Conservation (phyloP, 1,284 basidiomycete genomes). For the Leccinum fallax region DNA sequence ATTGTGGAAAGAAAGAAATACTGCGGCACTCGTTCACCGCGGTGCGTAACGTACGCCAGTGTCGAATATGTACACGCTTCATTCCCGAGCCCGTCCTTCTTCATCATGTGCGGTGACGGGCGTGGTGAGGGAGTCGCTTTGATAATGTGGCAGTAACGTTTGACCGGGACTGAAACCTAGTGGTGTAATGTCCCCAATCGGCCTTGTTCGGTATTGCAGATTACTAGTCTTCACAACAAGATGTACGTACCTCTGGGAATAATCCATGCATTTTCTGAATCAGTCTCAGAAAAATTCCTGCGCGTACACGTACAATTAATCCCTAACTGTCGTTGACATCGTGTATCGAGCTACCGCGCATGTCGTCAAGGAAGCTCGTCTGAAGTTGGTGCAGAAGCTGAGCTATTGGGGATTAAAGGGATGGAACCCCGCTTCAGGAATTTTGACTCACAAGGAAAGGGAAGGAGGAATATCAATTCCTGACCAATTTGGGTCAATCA, state of each 20-base stretch:
- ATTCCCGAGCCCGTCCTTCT: conserved; percentile 14
- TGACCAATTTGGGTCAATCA: conserved; percentile 11
- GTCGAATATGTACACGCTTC: conserved; percentile 7
- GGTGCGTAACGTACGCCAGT: background rate
- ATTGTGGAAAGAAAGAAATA: background rate
- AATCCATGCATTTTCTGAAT: background rate
- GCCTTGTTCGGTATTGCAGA: background rate
- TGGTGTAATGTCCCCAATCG: conserved; percentile 4
- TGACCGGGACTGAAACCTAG: background rate
- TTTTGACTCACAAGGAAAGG: background rate
- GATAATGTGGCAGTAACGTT: background rate
- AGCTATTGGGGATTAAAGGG: conserved; percentile 1
- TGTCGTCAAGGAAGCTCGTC: background rate
- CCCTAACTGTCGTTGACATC: conserved; percentile 1
- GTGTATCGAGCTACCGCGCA: conserved; percentile 8
- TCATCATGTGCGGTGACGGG: conserved; percentile 1
- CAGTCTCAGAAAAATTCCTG: background rate
- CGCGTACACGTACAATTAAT: background rate
- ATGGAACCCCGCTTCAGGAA: background rate
- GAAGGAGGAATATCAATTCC: background rate
- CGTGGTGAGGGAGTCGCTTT: background rate
- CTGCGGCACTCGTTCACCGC: background rate
- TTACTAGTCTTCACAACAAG: background rate
- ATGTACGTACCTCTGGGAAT: background rate
- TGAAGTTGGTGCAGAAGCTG: background rate